These are phyloP conservation scores for Zymoseptoria ardabiliae DNA, from an alignment of 2,329 filamentous ascomycete genomes.

Conservation along the genomic window DNA sequence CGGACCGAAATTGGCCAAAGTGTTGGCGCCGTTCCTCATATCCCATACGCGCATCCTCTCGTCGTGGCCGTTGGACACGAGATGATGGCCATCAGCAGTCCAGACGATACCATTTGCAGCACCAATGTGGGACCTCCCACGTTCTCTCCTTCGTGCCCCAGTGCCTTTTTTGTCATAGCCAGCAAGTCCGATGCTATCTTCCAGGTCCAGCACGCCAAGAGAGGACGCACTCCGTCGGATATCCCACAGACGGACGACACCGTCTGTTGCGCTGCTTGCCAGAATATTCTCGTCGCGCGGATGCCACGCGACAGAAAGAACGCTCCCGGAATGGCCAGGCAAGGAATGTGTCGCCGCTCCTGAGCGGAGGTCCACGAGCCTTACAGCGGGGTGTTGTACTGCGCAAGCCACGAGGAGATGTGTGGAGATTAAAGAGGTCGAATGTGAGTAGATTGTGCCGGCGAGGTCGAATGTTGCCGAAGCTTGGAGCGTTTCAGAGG, in stretches of 20 bases:
- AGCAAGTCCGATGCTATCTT: conserved; percentile 67
- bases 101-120: conserved; percentile 79
- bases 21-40: conserved; percentile 66
- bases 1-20: conserved; percentile 79
- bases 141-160: conserved; percentile 35
- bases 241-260: conserved; percentile 79
- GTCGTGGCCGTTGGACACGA: conserved; percentile 79
- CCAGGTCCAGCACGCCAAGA: conserved; percentile 72
- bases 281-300: conserved; percentile 72
- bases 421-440: conserved; percentile 63
- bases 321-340: conserved; percentile 44
- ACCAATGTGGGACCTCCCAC: conserved; percentile 61
- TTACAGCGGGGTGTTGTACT: conserved; percentile 75
- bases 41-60: conserved; percentile 83
- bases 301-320: conserved; percentile 67
- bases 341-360: conserved; percentile 56
- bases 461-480: conserved; percentile 63
- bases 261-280: conserved; percentile 77
- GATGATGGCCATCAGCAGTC: conserved; percentile 69
- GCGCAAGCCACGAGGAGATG: conserved; percentile 80
- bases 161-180: conserved; percentile 38
- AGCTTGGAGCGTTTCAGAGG: conserved; percentile 53
- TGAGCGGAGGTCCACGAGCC: conserved; percentile 78
- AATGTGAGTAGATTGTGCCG: conserved; percentile 67
- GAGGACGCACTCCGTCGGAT: conserved; percentile 69